Base-by-base conservation (phyloP, 2,329 filamentous ascomycete genomes). In the Fusarium stilboides region DNA sequence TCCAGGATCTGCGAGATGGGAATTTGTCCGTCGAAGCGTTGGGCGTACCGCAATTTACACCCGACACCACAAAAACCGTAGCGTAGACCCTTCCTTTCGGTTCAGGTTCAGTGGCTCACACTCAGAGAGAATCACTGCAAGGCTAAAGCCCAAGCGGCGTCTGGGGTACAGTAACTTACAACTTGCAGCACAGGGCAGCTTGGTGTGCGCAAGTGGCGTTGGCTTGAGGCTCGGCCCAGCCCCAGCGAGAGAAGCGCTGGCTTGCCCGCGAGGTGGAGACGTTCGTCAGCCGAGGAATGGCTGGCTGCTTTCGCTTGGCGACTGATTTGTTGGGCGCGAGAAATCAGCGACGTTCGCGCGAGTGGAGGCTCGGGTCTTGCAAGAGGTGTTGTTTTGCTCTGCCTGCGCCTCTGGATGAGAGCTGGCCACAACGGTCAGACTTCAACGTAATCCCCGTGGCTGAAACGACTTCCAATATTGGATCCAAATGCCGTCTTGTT, bases 171-270 rank as follows among this genome's bases (percentile, higher is more conserved):
- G 54, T 31, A 28, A 28, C 10, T 3, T 10, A 28, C 26, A 28
- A 24, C 22, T 15, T n/a, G 19, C 33, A 37, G 22, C 24, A n/a
- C n/a, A n/a, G n/a, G n/a, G 22, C 24, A 31, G 33, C 9, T 31
- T 28, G 24, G 31, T 14, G 26, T 50, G 46, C 46, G 54, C 52
- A 43, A 58, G 63, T 58, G 63, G 57, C 55, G 51, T 40, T 33
- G 44, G 40, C 37, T 59, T 64, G 63, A 68, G 63, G 65, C 65
- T 68, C 65, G 58, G 63, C 50, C 42, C 50, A 51, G 47, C 28
- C 28, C 28, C 28, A 31, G 28, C 28, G 10, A 31, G 10, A 31
- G 10, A 31, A 31, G 28, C 28, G 28, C 28, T 31, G 28, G 28
- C 28, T 31, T 10, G 10, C 28, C 12, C 10, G 28, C 10, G 10